Conservation (phyloP, 257 asterid species). For the Coffea canephora region DNA sequence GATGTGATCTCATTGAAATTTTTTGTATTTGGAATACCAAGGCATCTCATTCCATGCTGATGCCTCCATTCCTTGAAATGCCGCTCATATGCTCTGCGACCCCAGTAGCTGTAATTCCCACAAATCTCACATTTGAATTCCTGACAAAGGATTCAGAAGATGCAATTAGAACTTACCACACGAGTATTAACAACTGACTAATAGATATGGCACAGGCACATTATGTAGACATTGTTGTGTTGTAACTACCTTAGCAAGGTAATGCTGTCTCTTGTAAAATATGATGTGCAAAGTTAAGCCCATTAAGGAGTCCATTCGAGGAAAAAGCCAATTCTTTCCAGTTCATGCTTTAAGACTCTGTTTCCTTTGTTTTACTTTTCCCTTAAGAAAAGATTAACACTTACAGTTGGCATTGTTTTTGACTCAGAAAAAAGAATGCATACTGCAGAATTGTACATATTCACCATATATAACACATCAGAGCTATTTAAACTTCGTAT, state of each 20-base stretch:
- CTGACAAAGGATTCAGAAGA: conserved; percentile 35
- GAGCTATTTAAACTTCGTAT: too few relatives aligned
- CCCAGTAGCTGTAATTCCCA: conserved; percentile 99
- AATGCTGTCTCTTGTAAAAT: neutral
- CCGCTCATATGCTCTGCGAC: conserved; percentile 98
- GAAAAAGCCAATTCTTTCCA: neutral
- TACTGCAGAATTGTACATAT: neutral
- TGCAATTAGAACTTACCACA: neutral
- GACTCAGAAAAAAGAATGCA: neutral
- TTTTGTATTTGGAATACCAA: conserved; percentile 94
- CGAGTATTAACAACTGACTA: neutral
- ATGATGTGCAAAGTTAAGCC: neutral
- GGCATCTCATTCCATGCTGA: conserved; percentile 99
- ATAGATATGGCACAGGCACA: neutral
- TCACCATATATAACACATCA: neutral
- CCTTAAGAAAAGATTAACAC: neutral
- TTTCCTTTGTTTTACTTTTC: too few relatives aligned
- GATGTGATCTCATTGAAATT: conserved; percentile 92
- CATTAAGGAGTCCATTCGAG: neutral
- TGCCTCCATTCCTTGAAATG: conserved; percentile 99
- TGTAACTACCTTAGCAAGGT: neutral
- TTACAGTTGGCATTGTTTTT: neutral
- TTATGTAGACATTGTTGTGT: neutral
- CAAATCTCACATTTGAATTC: conserved; percentile 98
- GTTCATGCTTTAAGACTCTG: neutral